Evolutionary conservation across 345 rosid species (phyloP).

Genomic region (Sapria himalayana): DNA sequence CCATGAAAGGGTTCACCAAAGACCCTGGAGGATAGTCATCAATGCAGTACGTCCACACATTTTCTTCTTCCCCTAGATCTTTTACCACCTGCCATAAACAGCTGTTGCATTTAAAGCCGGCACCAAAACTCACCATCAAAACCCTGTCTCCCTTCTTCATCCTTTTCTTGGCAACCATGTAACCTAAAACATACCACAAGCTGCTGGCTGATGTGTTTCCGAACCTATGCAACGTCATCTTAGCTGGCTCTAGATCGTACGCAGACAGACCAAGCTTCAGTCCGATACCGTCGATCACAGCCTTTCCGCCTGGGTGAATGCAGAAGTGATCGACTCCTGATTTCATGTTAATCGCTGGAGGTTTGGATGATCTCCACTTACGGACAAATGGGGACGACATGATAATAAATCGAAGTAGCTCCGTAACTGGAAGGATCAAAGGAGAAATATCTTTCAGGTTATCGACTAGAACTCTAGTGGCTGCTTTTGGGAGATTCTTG

Average conservation of each 20-base stretch:
- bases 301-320: slow-evolving; percentile 14
- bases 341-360: slow-evolving; percentile 9
- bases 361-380: slow-evolving; percentile 1
- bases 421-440: slow-evolving; percentile 24
- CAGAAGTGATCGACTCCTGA: slow-evolving; percentile 13
- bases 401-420: slow-evolving; percentile 17
- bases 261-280: slow-evolving; percentile 5
- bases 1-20: slow-evolving; percentile 15
- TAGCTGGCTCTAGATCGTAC: slow-evolving; percentile 13
- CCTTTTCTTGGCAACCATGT: slow-evolving; percentile 19
- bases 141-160: slow-evolving; percentile 11
- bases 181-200: slow-evolving; percentile 15
- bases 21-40: slow-evolving; percentile 16
- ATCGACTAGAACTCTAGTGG: slow-evolving; percentile 7
- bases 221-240: slow-evolving; percentile 19
- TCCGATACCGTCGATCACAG: slow-evolving; percentile 13
- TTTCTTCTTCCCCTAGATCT: slow-evolving; percentile 7
- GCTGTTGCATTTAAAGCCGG: slow-evolving; percentile 16
- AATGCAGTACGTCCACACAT: slow-evolving; percentile 36
- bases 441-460: slow-evolving; percentile 9
- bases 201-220: slow-evolving; percentile 14
- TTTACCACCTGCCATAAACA: slow-evolving; percentile 14
- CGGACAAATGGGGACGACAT: slow-evolving; percentile 6
- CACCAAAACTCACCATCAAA: slow-evolving; percentile 14
- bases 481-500: slow-evolving; percentile 10